Base-by-base conservation (phyloP, 495 filamentous ascomycete species). In the Thermothielavioides terrestris region DNA sequence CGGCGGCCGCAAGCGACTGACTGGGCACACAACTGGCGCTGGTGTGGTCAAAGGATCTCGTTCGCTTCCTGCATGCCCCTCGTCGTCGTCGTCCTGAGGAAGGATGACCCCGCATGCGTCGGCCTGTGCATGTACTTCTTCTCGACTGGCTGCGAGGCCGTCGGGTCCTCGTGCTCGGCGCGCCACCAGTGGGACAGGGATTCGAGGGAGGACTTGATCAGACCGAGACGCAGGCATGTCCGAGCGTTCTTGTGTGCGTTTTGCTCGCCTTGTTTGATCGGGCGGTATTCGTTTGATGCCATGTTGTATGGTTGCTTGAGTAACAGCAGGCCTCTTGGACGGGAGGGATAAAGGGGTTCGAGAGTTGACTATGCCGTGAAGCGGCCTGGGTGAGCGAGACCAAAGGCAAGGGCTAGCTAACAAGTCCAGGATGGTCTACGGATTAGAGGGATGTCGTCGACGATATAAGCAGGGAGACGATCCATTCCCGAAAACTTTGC, bases 61-160 rank as follows among this genome's bases (percentile, higher is more conserved):
- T 70, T 70, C 6, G 59, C 62, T 34, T 50, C 50, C 40, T 52
- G 68, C 58, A 74, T 74, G 11, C 42, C 36, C 7, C 50, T 50
- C 7, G 68, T 53, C 6, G 69, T 69, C 14, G 70, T 62, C 0
- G 72, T 74, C 50, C 55, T 64, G 15, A 72, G 51, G 54, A 67
- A 68, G n/a, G 71, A 66, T 6, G 57, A 45, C 6, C 56, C 65
- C 4, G 74, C 68, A 39, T 77, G 68, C 1, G 61, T 65, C 20
- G 72, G 74, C 4, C 50, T 53, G 46, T 71, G 64, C 30, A 55
- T 52, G 49, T 67, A 68, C 49, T 57, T 63, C 56, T 60, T 62
- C 26, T 60, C 36, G 4, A 53, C 2, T 0, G 52, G 6, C 17
- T 40, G 17, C 41, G 25, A 2, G n/a, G 27, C n/a, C n/a, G n/a